These are phyloP conservation scores for Amanita muscaria DNA, from an alignment of 768 basidiomycete species.

Conservation along the genomic window DNA sequence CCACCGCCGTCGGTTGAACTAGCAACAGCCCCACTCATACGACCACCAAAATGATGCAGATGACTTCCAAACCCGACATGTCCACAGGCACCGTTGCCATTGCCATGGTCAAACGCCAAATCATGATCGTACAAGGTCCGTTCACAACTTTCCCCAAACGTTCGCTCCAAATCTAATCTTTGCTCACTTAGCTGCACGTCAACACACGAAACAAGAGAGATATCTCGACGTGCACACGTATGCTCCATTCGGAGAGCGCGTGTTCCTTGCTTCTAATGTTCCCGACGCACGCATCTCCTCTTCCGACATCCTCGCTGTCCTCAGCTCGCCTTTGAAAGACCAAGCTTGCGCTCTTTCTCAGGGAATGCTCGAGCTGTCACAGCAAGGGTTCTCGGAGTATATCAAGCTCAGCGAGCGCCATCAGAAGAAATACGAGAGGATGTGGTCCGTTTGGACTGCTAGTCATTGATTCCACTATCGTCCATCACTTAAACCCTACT, in stretches of 20 bases:
- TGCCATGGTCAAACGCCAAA: slow-evolving; percentile 58
- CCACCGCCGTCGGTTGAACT: too few relatives aligned
- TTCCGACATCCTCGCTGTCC: slow-evolving; percentile 50
- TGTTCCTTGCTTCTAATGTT: slow-evolving; percentile 53
- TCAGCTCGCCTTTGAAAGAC: slow-evolving; percentile 19
- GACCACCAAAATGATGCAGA: not conserved
- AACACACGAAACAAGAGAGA: slow-evolving; percentile 45
- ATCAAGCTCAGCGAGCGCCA: slow-evolving; percentile 42
- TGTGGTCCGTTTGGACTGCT: slow-evolving; percentile 30
- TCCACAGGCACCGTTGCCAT: slow-evolving; percentile 55
- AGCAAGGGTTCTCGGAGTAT: slow-evolving; percentile 50
- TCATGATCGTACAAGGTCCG: slow-evolving; percentile 61
- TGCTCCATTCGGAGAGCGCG: slow-evolving; percentile 52
- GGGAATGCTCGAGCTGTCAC: slow-evolving; percentile 61
- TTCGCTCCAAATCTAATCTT: slow-evolving; percentile 7
- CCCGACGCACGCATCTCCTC: slow-evolving; percentile 56
- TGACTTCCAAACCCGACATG: slow-evolving; percentile 19
- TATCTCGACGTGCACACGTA: slow-evolving; percentile 63
- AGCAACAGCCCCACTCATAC: too few relatives aligned
- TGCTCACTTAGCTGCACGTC: slow-evolving; percentile 37
- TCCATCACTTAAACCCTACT: too few relatives aligned
- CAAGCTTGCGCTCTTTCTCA: slow-evolving; percentile 20
- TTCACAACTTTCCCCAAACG: not conserved
- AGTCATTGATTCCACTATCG: not conserved
- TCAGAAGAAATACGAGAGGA: slow-evolving; percentile 46